These are phyloP conservation scores for Notholithocarpus densiflorus DNA, from an alignment of 306 rosid species.

Conservation along the genomic window DNA sequence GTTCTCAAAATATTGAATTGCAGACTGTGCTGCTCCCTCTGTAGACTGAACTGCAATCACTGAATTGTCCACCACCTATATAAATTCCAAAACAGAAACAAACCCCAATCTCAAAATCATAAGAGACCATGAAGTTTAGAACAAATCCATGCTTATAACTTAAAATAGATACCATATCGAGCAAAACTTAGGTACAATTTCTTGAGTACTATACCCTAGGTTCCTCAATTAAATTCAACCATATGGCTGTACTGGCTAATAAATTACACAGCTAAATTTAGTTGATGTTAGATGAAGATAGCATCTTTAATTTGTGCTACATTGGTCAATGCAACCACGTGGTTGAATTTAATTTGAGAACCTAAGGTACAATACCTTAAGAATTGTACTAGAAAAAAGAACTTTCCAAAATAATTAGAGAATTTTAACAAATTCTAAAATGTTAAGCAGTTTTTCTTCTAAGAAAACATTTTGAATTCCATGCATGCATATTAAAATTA, in stretches of 20 bases:
- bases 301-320: too few relatives aligned
- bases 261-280: too few relatives aligned
- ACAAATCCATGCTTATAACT: neutral
- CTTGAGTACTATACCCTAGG: too few relatives aligned
- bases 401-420: neutral
- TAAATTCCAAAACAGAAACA: neutral
- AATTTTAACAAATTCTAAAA: too few relatives aligned
- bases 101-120: neutral
- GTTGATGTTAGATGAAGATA: too few relatives aligned
- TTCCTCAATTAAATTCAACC: too few relatives aligned
- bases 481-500: neutral
- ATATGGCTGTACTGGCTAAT: too few relatives aligned
- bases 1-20: slow-evolving; percentile 95
- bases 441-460: neutral
- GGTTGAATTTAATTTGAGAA: too few relatives aligned
- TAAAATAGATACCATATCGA: neutral
- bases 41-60: slow-evolving; percentile 52
- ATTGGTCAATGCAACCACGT: too few relatives aligned
- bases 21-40: slow-evolving; percentile 92
- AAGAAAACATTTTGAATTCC: neutral
- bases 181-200: too few relatives aligned
- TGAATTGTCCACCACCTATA: slow-evolving; percentile 83
- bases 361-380: too few relatives aligned
- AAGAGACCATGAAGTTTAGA: neutral
- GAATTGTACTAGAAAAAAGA: neutral